Conservation (phyloP, 768 basidiomycete species). For the Ephemerocybe angulata region DNA sequence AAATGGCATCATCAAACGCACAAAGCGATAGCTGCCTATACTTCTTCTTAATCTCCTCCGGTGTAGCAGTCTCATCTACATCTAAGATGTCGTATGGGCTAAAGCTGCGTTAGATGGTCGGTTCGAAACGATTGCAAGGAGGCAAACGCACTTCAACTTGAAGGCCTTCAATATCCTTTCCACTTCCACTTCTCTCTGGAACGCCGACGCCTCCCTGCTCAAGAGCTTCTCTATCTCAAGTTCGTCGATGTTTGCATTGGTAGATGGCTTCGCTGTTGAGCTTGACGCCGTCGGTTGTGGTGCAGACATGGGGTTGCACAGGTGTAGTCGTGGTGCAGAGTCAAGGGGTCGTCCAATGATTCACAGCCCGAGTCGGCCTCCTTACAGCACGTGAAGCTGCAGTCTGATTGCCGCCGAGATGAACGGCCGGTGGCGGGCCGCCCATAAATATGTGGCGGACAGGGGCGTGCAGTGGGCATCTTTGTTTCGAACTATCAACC, state of each 20-base stretch:
- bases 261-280: constrained; percentile 9
- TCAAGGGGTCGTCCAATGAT: no score
- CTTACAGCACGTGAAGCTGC: no score
- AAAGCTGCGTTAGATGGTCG: constrained; percentile 5
- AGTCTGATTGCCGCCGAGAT: no score
- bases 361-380: no score
- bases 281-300: constrained; percentile 1
- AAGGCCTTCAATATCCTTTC: constrained; percentile 92
- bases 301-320: not conserved
- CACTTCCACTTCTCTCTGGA: constrained; percentile 84
- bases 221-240: constrained; percentile 77
- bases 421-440: no score
- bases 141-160: constrained; percentile 79
- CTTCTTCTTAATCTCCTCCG: constrained; percentile 86
- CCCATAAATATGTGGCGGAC: no score
- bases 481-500: no score
- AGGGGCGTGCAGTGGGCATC: no score
- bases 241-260: constrained; percentile 27
- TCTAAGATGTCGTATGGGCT: constrained; percentile 95
- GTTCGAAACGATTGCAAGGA: not conserved
- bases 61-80: constrained; percentile 63
- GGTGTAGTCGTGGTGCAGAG: not conserved
- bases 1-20: constrained; percentile 25
- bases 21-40: constrained; percentile 83
- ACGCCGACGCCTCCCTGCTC: constrained; percentile 75